Conservation (phyloP, 2,329 filamentous ascomycete species). For the Stagonosporopsis tanaceti region DNA sequence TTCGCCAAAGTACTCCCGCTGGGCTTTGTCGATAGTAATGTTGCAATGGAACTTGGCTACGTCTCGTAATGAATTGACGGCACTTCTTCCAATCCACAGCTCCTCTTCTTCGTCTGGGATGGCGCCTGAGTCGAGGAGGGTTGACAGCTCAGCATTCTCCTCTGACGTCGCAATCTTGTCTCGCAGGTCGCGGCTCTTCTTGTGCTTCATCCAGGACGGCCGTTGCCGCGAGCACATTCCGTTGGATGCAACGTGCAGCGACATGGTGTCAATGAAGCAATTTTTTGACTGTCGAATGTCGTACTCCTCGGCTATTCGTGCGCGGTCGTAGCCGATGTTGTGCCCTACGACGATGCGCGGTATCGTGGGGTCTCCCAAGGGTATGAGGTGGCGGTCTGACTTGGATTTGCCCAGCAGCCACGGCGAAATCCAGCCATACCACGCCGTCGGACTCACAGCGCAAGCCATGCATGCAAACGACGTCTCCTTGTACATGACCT, state of each 20-base stretch:
- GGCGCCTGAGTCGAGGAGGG: slow-evolving; percentile 72
- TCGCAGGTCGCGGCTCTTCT: slow-evolving; percentile 84
- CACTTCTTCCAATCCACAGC: slow-evolving; percentile 92
- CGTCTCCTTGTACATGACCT: slow-evolving; percentile 94
- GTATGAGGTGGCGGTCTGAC: slow-evolving; percentile 80
- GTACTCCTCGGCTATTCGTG: slow-evolving; percentile 89
- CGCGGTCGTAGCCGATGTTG: slow-evolving; percentile 94
- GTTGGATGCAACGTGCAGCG: slow-evolving; percentile 94
- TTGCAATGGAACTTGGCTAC: slow-evolving; percentile 97
- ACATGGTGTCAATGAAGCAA: slow-evolving; percentile 96
- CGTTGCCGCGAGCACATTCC: slow-evolving; percentile 98
- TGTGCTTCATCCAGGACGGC: slow-evolving; percentile 96
- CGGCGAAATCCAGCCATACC: slow-evolving; percentile 97
- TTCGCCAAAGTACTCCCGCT: slow-evolving; percentile 85
- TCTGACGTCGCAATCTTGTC: slow-evolving; percentile 79
- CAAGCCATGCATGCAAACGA: slow-evolving; percentile 97
- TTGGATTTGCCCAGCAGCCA: slow-evolving; percentile 88
- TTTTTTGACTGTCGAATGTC: slow-evolving; percentile 81
- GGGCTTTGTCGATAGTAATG: slow-evolving; percentile 87
- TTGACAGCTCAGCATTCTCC: slow-evolving; percentile 73
- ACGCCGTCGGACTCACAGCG: slow-evolving; percentile 84
- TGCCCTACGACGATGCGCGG: slow-evolving; percentile 88
- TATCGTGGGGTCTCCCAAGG: slow-evolving; percentile 77
- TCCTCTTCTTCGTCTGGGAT: slow-evolving; percentile 88
- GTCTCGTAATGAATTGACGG: slow-evolving; percentile 91